A percentile compares a stretch with the other conserved stretches of the same genome.
Conservation (phyloP, 1,139 yeast genomes). For the Suzukiozyma palmioleophila region DNA sequence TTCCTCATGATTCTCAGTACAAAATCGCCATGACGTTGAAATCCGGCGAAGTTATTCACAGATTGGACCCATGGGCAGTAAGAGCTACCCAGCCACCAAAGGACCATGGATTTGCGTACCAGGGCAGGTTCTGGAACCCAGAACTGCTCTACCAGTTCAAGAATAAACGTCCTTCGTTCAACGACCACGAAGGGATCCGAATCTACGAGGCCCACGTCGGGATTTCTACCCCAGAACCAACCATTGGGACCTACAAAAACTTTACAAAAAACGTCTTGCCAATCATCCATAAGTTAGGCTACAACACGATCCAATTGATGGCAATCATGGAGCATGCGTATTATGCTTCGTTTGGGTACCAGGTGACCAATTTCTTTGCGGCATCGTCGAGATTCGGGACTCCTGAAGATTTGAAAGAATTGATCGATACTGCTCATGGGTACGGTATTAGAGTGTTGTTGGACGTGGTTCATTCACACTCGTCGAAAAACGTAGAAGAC, state of each 20-base stretch:
- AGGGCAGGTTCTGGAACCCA: constrained; percentile 94
- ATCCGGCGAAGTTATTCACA: constrained; percentile 66
- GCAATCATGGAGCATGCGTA: constrained; percentile 99
- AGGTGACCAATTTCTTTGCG: constrained; percentile 89
- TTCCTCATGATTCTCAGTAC: constrained; percentile 76
- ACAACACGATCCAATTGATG: constrained; percentile 92
- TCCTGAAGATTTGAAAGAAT: constrained; percentile 88
- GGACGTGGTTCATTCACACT: constrained; percentile 95
- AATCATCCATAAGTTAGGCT: constrained; percentile 77
- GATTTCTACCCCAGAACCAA: constrained; percentile 86
- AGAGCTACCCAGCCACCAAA: constrained; percentile 69
- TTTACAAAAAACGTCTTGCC: constrained; percentile 80
- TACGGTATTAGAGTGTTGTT: constrained; percentile 81
- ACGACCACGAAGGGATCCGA: constrained; percentile 51
- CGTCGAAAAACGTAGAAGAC: constrained; percentile 89
- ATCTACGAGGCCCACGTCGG: constrained; percentile 97
- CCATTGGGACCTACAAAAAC: constrained; percentile 78
- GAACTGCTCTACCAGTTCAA: constrained; percentile 51
- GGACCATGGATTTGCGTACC: constrained; percentile 44
- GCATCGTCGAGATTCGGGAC: constrained; percentile 86
- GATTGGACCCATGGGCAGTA: constrained; percentile 86
- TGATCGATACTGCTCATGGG: constrained; percentile 88
- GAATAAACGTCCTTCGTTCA: constrained; percentile 54
- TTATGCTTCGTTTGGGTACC: constrained; percentile 96
- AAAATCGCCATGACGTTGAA: constrained; percentile 67